These are phyloP conservation scores for Pseudomonodictys pantanalensis DNA, from an alignment of 495 filamentous ascomycete species.

Conservation along the genomic window DNA sequence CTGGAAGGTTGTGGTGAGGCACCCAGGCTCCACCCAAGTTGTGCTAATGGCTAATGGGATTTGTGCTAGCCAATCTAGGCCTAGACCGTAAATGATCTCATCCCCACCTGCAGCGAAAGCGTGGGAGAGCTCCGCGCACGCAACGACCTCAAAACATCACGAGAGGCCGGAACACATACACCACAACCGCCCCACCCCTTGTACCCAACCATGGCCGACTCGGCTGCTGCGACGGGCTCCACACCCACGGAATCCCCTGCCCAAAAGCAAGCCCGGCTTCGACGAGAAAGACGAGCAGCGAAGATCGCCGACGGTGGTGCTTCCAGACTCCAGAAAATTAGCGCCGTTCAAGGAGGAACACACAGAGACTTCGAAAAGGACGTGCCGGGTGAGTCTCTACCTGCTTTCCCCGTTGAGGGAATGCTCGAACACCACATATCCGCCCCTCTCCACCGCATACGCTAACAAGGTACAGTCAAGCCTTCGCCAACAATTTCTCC, in stretches of 20 bases:
- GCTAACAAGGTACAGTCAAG: constrained; percentile 2
- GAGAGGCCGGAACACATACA: background rate
- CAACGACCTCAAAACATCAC: background rate
- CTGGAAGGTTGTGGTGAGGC: no score
- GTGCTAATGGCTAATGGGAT: no score
- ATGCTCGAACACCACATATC: background rate
- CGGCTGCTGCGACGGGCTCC: constrained; percentile 9
- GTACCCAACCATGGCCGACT: constrained; percentile 29
- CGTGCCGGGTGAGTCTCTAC: constrained; percentile 15
- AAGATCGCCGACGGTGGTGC: constrained; percentile 83
- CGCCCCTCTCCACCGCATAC: background rate
- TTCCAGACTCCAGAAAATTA: constrained; percentile 79
- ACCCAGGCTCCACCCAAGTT: no score
- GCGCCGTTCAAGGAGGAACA: constrained; percentile 36
- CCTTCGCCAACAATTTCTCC: constrained; percentile 6
- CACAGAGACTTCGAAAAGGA: constrained; percentile 27
- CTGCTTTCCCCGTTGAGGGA: background rate
- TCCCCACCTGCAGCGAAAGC: no score
- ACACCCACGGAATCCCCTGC: constrained; percentile 49
- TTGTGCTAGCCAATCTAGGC: no score
- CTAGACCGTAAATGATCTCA: no score
- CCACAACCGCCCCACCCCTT: background rate
- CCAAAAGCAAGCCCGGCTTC: constrained; percentile 72
- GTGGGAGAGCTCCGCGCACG: no score
- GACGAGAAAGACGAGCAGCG: constrained; percentile 85